phyloP scores from a whole-genome alignment of 2,329 filamentous ascomycete species.

The Coniochaeta sp. region DNA sequence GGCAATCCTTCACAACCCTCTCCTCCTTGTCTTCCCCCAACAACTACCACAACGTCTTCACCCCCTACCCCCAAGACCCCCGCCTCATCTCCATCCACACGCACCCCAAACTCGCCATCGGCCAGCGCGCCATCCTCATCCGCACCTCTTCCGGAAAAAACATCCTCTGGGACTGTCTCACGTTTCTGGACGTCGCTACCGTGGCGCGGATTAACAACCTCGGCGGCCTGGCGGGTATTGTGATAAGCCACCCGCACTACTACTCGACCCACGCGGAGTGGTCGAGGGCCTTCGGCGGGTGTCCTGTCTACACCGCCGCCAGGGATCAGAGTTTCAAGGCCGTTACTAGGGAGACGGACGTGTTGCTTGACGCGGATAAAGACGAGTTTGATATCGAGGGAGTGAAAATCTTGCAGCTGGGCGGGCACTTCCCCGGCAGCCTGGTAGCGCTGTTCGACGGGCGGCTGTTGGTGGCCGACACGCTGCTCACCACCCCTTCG shows the following conservation, averaged over 20 bases:
- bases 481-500: slow-evolving; percentile 62
- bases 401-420: slow-evolving; percentile 59
- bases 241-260: slow-evolving; percentile 76
- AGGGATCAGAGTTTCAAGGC: slow-evolving; percentile 63
- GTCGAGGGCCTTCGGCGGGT: slow-evolving; percentile 60
- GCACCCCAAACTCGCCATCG: slow-evolving; percentile 60
- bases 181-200: slow-evolving; percentile 61
- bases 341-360: no score
- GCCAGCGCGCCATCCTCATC: slow-evolving; percentile 66
- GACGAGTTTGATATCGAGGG: slow-evolving; percentile 45
- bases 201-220: slow-evolving; percentile 46
- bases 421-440: slow-evolving; percentile 75
- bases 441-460: slow-evolving; percentile 57
- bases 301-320: slow-evolving; percentile 60
- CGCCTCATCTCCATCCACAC: slow-evolving; percentile 39
- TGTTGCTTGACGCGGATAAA: no score
- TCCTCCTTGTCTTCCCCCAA: slow-evolving; percentile 24
- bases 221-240: slow-evolving; percentile 65
- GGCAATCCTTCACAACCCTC: slow-evolving; percentile 62
- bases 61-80: slow-evolving; percentile 33
- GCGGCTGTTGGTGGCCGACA: slow-evolving; percentile 69
- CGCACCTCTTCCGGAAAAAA: slow-evolving; percentile 60
- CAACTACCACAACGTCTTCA: slow-evolving; percentile 40
- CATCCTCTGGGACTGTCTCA: slow-evolving; percentile 73
- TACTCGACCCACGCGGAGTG: slow-evolving; percentile 72